Evolutionary conservation across 257 asterid species (phyloP).

Genomic region (Marsdenia floribunda): DNA sequence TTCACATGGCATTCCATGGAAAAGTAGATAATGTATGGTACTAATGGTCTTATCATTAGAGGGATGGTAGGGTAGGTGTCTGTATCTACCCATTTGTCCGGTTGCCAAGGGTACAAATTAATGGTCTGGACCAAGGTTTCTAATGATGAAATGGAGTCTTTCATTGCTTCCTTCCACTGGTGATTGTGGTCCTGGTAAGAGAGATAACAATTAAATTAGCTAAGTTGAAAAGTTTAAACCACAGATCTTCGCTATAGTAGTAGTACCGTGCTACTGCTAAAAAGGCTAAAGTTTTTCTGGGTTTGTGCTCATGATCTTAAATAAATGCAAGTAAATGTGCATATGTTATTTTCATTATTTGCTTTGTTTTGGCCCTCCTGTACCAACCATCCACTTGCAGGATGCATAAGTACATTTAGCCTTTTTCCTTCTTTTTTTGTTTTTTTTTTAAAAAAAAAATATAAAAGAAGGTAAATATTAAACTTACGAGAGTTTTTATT

Average conservation of each 20-base stretch:
- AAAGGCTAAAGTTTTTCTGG: neutral
- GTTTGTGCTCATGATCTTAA: neutral
- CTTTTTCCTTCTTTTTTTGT: neutral
- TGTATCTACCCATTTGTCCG: constrained; percentile 17
- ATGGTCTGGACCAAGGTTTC: constrained; percentile 18
- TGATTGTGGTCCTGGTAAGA: constrained; percentile 7
- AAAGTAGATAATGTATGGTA: neutral
- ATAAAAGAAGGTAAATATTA: neutral
- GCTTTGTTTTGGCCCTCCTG: neutral
- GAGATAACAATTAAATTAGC: neutral
- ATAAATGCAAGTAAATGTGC: neutral
- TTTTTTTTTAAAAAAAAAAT: too few species aligned
- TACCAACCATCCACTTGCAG: neutral
- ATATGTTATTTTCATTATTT: neutral
- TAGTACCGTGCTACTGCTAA: neutral
- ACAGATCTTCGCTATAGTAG: neutral
- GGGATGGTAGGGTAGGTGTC: constrained; percentile 9
- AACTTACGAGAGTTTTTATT: neutral
- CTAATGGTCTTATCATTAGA: constrained; percentile 15
- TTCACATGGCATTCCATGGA: constrained; percentile 17
- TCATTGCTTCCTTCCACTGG: constrained; percentile 3
- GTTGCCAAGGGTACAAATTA: constrained; percentile 6
- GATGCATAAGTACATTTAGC: neutral
- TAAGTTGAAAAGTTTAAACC: neutral
- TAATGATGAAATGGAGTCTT: neutral